Evolutionary conservation across 331 rosid genomes (phyloP).

Genomic region (Malus hybrid): DNA sequence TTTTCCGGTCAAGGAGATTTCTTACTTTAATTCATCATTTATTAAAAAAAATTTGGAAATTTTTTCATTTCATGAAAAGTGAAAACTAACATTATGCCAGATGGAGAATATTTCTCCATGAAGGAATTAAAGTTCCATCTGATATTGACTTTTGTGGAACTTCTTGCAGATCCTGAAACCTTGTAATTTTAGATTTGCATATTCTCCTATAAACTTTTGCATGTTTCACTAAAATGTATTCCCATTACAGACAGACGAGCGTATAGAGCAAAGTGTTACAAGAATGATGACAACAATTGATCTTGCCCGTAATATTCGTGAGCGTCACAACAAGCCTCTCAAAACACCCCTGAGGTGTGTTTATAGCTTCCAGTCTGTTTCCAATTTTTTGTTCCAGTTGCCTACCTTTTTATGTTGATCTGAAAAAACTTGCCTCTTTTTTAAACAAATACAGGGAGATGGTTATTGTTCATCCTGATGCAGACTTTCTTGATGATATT

Average conservation of each 20-base stretch:
- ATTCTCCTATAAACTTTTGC: not conserved
- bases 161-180: not conserved
- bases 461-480: slow-evolving; percentile 93
- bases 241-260: slow-evolving; percentile 54
- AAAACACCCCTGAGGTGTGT: slow-evolving; percentile 83
- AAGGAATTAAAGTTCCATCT: not conserved
- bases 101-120: not conserved
- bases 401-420: not conserved
- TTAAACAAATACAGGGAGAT: slow-evolving; percentile 55
- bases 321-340: slow-evolving; percentile 91
- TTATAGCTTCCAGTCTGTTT: not conserved
- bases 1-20: no score
- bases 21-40: not conserved
- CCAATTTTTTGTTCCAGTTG: not conserved
- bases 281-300: slow-evolving; percentile 95
- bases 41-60: not conserved
- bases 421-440: not conserved
- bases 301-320: slow-evolving; percentile 94
- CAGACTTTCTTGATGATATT: slow-evolving; percentile 83
- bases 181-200: not conserved
- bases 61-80: not conserved
- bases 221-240: not conserved
- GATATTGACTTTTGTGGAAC: not conserved
- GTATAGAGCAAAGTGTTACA: slow-evolving; percentile 84
- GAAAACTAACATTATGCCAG: not conserved